These are phyloP conservation scores for Epichloe coenophiala DNA, from an alignment of 2,329 filamentous ascomycete species.

Conservation along the genomic window DNA sequence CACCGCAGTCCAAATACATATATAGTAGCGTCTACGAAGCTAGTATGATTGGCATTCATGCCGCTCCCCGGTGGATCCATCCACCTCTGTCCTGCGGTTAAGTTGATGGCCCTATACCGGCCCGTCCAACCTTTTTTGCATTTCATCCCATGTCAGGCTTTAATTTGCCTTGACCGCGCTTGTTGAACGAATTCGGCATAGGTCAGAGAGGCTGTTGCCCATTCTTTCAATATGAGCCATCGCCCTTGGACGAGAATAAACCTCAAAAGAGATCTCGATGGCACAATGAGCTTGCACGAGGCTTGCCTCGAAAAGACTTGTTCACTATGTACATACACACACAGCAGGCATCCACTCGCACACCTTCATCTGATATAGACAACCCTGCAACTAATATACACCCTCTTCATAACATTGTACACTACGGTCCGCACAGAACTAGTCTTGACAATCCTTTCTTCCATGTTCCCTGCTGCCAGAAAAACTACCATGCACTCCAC, in stretches of 20 bases:
- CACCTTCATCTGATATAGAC: slow-evolving; percentile 13
- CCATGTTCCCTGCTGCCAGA: slow-evolving; percentile 3
- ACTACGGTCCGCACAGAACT: slow-evolving; percentile 3
- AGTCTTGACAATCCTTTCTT: slow-evolving; percentile 3
- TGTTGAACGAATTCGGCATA: not conserved
- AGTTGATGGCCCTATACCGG: not conserved
- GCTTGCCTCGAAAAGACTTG: not conserved
- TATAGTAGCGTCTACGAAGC: not conserved
- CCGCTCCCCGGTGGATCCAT: slow-evolving; percentile 4
- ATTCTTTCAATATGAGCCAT: not conserved
- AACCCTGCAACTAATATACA: slow-evolving; percentile 17
- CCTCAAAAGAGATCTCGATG: no score
- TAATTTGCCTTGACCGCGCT: not conserved
- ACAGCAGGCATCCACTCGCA: not conserved
- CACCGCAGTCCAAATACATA: not conserved
- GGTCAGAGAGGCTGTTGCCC: not conserved
- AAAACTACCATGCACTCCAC: slow-evolving; percentile 5
- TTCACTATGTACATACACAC: not conserved
- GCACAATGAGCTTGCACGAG: no score
- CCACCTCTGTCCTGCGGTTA: not conserved
- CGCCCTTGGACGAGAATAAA: no score
- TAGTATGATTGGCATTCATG: slow-evolving; percentile 3
- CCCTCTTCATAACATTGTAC: slow-evolving; percentile 9
- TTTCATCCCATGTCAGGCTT: slow-evolving; percentile 4
- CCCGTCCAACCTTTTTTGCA: not conserved